A percentile compares a stretch with the other conserved stretches of the same genome.
These are phyloP conservation scores for Asterophora parasitica DNA, from an alignment of 768 basidiomycete genomes.

Conservation along the genomic window DNA sequence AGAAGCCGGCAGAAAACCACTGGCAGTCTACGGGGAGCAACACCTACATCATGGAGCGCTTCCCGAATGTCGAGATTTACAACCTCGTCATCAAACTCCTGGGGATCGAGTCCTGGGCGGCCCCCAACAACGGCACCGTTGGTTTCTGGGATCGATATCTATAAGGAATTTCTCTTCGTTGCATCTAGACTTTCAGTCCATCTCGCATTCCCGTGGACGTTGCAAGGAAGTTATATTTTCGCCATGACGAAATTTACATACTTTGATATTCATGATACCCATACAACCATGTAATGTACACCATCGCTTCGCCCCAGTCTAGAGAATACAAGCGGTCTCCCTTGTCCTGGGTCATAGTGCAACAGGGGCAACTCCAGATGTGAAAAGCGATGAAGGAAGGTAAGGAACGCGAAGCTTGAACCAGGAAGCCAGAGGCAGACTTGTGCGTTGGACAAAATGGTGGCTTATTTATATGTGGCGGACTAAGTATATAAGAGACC, in stretches of 20 bases:
- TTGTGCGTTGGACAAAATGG: background rate
- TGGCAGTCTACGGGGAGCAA: constrained; percentile 68
- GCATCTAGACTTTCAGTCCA: too few relatives aligned
- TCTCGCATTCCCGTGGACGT: too few relatives aligned
- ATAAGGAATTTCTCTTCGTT: constrained; percentile 17
- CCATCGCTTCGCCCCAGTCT: too few relatives aligned
- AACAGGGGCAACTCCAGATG: background rate
- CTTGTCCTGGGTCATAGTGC: too few relatives aligned
- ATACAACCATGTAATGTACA: background rate
- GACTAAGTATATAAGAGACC: constrained; percentile 61
- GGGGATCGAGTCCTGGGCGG: constrained; percentile 51
- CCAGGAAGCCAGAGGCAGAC: background rate
- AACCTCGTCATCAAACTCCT: constrained; percentile 75
- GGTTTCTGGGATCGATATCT: constrained; percentile 86
- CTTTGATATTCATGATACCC: constrained; percentile 3
- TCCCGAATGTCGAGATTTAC: constrained; percentile 83
- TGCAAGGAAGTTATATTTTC: too few relatives aligned
- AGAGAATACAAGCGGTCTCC: too few relatives aligned
- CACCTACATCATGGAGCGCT: constrained; percentile 74
- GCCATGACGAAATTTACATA: too few relatives aligned
- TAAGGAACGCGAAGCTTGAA: too few relatives aligned
- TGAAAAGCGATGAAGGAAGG: background rate
- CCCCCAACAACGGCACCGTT: constrained; percentile 67
- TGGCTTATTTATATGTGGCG: background rate
- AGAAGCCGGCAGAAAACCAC: constrained; percentile 28